Evolutionary conservation across 129 eudicot species (phyloP), one percentile per base, ranked within the genome.

Genomic region (Lactuca sativa): DNA sequence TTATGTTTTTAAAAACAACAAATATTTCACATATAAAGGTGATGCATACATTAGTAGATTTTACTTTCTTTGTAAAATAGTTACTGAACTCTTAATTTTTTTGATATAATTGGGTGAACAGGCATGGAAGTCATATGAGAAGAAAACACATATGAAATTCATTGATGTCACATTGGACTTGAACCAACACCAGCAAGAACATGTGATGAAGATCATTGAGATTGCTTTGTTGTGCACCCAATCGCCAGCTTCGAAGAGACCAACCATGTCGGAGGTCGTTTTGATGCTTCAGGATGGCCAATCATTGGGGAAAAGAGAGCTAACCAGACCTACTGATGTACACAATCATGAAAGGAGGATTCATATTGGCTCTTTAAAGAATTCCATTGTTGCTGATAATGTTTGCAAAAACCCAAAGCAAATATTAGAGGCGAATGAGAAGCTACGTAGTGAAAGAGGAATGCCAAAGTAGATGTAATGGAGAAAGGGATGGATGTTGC

Each of bases 191-290:
- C 76, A 67, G n/a, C 79, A 53, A 37, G 86, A 82, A 70, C 81
- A 83, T 21, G 82, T 75, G 80, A 84, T 72, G 71, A 83, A 80
- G 77, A 67, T 84, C 59, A 81, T 86, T 7, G 92, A 89, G 65
- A 86, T 89, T 38, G 96, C 83, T n/a, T 66, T 89, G 72, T 25
- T 80, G 56, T 89, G 96, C 77, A 89, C 88, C n/a, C 90, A 89
- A 31, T 78, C 96, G 25, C 86, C 86, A 0, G 82, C 75, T 43
- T 71, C 90, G 16, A 54, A 61, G 6, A 82, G 96, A 61, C 96
- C 96, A 41, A 77, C 84, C 18, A 86, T 89, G 96, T 80, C 88
- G 1, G 96, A 89, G 70, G 82, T 89, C 17, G 71, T 76, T 69
- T 8, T 86, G 54, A 67, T 84, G 84, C 84, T 89, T 44, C 65